Evolutionary conservation across 371 early-diverging fungal genomes (phyloP).

Genomic region (Blastocladiella emersonii): DNA sequence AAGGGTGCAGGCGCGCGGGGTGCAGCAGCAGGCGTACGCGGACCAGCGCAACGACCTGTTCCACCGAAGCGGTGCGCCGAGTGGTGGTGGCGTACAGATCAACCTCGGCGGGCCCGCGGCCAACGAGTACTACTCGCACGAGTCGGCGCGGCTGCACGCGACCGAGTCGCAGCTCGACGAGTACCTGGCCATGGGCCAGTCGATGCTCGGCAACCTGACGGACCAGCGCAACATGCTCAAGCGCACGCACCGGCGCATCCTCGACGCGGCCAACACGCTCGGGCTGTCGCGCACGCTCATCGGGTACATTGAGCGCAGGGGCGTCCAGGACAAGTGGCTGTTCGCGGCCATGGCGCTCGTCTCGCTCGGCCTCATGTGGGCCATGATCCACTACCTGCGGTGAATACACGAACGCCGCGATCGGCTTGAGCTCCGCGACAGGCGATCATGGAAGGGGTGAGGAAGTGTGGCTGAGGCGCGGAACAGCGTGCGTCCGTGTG

Average conservation of each 20-base stretch:
- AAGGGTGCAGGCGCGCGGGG: conserved; percentile 35
- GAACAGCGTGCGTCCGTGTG: no score
- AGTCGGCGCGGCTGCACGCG: conserved; percentile 31
- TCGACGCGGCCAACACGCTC: conserved; percentile 63
- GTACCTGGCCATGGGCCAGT: conserved; percentile 53
- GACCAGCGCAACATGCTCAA: conserved; percentile 68
- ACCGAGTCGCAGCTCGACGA: conserved; percentile 54
- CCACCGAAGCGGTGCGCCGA: conserved; percentile 8
- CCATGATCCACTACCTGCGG: conserved; percentile 13
- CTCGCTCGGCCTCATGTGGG: conserved; percentile 28
- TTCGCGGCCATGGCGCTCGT: conserved; percentile 55
- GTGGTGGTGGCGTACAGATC: conserved; percentile 16
- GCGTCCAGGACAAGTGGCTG: conserved; percentile 65
- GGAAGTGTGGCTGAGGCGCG: no score
- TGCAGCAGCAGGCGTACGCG: conserved; percentile 11
- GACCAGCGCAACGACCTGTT: conserved; percentile 18
- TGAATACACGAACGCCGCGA: no score
- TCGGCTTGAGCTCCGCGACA: no score
- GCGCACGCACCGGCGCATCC: conserved; percentile 58
- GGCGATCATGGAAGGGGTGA: no score
- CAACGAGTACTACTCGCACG: conserved; percentile 19
- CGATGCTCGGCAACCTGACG: conserved; percentile 48
- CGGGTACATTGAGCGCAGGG: conserved; percentile 65
- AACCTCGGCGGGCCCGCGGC: conserved; percentile 16
- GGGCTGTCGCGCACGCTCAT: conserved; percentile 72